Conservation (phyloP, 805 yeast genomes). For the Torulaspora gathmanii region DNA sequence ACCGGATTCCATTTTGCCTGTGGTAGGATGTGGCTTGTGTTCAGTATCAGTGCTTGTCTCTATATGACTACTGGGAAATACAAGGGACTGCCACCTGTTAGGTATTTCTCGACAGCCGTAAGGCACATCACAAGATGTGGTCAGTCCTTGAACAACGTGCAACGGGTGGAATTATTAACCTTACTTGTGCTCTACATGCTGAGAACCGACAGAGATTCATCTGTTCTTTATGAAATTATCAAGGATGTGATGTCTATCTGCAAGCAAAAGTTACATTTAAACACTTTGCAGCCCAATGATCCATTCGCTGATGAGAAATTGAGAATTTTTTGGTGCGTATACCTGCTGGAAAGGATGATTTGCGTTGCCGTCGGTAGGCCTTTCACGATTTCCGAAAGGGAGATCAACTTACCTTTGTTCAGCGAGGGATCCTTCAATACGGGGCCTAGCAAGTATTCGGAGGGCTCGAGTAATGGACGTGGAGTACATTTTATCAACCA, state of each 20-base stretch:
- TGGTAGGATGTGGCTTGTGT: constrained; percentile 53
- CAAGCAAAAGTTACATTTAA: constrained; percentile 27
- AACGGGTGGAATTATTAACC: constrained; percentile 50
- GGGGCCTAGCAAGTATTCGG: constrained; percentile 12
- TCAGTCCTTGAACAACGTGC: constrained; percentile 38
- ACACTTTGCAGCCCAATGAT: constrained; percentile 26
- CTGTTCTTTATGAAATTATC: constrained; percentile 49
- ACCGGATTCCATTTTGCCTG: constrained; percentile 47
- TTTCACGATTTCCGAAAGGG: constrained; percentile 48
- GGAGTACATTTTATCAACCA: constrained; percentile 50
- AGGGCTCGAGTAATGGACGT: constrained; percentile 22
- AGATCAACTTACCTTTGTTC: constrained; percentile 49
- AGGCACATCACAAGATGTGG: constrained; percentile 49
- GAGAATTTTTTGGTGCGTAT: constrained; percentile 62
- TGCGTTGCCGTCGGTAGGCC: constrained; percentile 59
- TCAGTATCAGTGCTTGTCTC: constrained; percentile 48
- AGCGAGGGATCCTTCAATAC: constrained; percentile 39
- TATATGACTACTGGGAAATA: constrained; percentile 55
- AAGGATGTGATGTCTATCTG: constrained; percentile 49
- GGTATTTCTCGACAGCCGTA: constrained; percentile 56
- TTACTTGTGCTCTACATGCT: constrained; percentile 51
- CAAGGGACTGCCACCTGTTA: constrained; percentile 49
- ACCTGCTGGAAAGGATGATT: constrained; percentile 56
- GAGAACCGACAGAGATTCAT: constrained; percentile 58
- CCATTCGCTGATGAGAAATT: constrained; percentile 39